These are phyloP conservation scores for Pichia cactophila DNA, from an alignment of 1,139 yeast species.

Conservation along the genomic window DNA sequence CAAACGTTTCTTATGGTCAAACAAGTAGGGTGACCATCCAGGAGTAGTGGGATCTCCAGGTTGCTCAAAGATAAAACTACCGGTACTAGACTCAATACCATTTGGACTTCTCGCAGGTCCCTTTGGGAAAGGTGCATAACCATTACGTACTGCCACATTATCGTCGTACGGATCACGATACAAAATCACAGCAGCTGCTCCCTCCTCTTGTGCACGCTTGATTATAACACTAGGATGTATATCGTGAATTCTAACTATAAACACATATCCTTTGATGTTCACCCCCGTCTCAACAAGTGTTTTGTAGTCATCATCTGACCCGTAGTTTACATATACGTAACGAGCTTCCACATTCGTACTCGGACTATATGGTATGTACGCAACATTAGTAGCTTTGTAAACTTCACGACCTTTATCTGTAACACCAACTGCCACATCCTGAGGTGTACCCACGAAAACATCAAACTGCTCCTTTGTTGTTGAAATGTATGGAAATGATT, in stretches of 20 bases:
- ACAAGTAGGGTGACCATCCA: slow-evolving; percentile 35
- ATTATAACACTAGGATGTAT: slow-evolving; percentile 29
- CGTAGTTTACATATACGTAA: slow-evolving; percentile 30
- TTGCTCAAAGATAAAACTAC: slow-evolving; percentile 46
- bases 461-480: slow-evolving; percentile 51
- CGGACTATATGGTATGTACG: slow-evolving; percentile 32
- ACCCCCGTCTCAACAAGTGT: slow-evolving; percentile 18
- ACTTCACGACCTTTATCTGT: slow-evolving; percentile 26
- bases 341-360: slow-evolving; percentile 27
- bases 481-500: slow-evolving; percentile 19
- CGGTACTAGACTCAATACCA: slow-evolving; percentile 49
- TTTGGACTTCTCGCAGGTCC: slow-evolving; percentile 41
- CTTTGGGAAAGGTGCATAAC: slow-evolving; percentile 34
- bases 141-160: slow-evolving; percentile 34
- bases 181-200: slow-evolving; percentile 29
- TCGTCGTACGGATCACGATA: slow-evolving; percentile 39
- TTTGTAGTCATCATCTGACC: slow-evolving; percentile 27
- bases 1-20: slow-evolving; percentile 28
- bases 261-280: slow-evolving; percentile 25
- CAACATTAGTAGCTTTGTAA: slow-evolving; percentile 12
- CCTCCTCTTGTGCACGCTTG: slow-evolving; percentile 27
- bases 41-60: slow-evolving; percentile 78
- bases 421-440: slow-evolving; percentile 40
- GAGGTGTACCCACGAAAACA: slow-evolving; percentile 47
- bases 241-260: slow-evolving; percentile 26